Evolutionary conservation across 2,329 filamentous ascomycete genomes (phyloP), one percentile per base, ranked within the genome.

Genomic region (Arthrinium phaeospermum): DNA sequence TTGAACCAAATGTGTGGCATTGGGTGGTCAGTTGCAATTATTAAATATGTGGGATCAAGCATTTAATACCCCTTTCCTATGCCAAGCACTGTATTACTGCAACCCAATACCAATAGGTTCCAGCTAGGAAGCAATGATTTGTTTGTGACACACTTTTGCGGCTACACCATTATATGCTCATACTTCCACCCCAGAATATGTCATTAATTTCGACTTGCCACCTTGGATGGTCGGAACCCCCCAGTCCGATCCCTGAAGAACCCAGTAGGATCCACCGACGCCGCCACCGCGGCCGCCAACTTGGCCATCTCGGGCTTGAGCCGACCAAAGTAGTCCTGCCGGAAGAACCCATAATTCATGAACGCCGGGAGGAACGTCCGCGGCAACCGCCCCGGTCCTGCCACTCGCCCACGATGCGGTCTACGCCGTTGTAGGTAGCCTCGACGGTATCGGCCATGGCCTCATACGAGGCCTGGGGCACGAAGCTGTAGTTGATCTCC

Each of bases 401-500:
- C 75, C 79, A 81, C 6, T 76, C 76, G 14, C 78, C 71, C 4
- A 82, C 79, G 14, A 78, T 76, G 16, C 80, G 74, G 16, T 79
- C 76, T 61, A 84, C 76, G 16, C 83, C 82, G 0, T 74, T 75
- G 64, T 83, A 84, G 44, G 81, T 80, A 22, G 77, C 73, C 72
- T 81, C 76, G 74, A 83, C 79, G 4, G 78, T 78, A 6, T 71
- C 57, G 22, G 82, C 81, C 73, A 84, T 82, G 30, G 72, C 74
- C 5, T 71, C 74, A 70, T 82, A 80, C 71, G 83, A 79, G 0
- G 67, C 45, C 27, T 76, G 74, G 1, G 77, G 74, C 13, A 80
- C 53, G 73, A 83, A 85, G 68, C 80, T 82, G 74, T 84, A 85
- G 73, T 85, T 84, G 70, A 85, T 71, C 77, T 86, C 83, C 14